Conservation (phyloP, 768 basidiomycete genomes). For the Amanita subjunquillea region DNA sequence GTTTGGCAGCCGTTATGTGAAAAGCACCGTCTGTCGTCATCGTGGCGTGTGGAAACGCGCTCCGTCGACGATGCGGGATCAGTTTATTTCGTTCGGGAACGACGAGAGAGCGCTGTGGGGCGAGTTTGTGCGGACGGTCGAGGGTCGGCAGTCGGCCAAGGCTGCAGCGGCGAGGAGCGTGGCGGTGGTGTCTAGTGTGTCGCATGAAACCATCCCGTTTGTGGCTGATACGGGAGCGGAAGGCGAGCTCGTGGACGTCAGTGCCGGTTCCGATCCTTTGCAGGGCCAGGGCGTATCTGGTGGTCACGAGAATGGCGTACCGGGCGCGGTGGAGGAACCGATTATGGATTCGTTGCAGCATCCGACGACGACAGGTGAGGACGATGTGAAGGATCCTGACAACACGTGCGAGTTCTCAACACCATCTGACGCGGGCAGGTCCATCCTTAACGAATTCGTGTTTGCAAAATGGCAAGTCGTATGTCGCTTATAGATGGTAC, state of each 20-base stretch:
- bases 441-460: background rate
- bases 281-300: background rate
- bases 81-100: conserved; percentile 44
- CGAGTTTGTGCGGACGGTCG: conserved; percentile 51
- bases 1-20: conserved; percentile 63
- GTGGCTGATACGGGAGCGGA: background rate
- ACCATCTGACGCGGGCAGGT: background rate
- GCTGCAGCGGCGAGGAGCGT: background rate
- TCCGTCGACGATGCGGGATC: conserved; percentile 29
- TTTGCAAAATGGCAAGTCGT: background rate
- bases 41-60: conserved; percentile 60
- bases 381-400: background rate
- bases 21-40: conserved; percentile 65
- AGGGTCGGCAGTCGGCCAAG: conserved; percentile 34
- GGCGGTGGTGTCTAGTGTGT: background rate
- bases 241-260: background rate
- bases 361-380: conserved; percentile 1
- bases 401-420: background rate
- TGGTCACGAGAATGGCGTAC: background rate
- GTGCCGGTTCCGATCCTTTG: background rate
- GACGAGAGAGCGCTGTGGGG: conserved; percentile 49
- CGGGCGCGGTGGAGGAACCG: conserved; percentile 1
- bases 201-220: background rate
- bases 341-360: conserved; percentile 6
- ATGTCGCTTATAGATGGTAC: background rate